Evolutionary conservation across 140 eudicot species (phyloP).

Genomic region (Senecio squalidus): DNA sequence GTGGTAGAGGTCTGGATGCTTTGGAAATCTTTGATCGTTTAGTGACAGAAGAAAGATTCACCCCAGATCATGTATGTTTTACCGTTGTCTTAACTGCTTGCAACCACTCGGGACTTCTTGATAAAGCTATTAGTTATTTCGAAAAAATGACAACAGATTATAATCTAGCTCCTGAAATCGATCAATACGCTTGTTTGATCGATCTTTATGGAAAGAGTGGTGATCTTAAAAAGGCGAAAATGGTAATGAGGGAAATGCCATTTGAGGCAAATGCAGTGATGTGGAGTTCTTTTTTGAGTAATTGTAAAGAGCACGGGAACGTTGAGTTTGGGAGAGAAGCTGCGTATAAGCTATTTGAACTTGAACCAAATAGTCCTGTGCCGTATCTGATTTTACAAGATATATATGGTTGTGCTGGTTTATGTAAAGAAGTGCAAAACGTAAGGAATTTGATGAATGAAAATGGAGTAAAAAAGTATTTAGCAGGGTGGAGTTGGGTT

Average conservation of each 20-base stretch:
- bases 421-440: constrained; percentile 32
- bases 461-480: constrained; percentile 27
- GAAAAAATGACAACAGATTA: constrained; percentile 38
- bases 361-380: constrained; percentile 37
- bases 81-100: constrained; percentile 45
- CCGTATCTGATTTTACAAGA: constrained; percentile 34
- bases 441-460: constrained; percentile 31
- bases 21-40: constrained; percentile 32
- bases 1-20: constrained; percentile 41
- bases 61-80: constrained; percentile 46
- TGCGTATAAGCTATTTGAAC: constrained; percentile 32
- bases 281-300: constrained; percentile 44
- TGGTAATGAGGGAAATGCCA: constrained; percentile 40
- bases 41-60: constrained; percentile 20
- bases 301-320: constrained; percentile 42
- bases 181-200: constrained; percentile 48
- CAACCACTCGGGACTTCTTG: constrained; percentile 39
- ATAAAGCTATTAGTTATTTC: constrained; percentile 31
- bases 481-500: constrained; percentile 43
- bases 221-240: constrained; percentile 30
- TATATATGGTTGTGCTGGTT: constrained; percentile 39
- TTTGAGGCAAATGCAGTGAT: constrained; percentile 32
- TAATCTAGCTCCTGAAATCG: constrained; percentile 32
- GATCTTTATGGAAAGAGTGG: constrained; percentile 46
- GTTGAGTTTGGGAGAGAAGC: constrained; percentile 41